phyloP scores from a whole-genome alignment of 495 filamentous ascomycete species.

The Parathielavia appendiculata region DNA sequence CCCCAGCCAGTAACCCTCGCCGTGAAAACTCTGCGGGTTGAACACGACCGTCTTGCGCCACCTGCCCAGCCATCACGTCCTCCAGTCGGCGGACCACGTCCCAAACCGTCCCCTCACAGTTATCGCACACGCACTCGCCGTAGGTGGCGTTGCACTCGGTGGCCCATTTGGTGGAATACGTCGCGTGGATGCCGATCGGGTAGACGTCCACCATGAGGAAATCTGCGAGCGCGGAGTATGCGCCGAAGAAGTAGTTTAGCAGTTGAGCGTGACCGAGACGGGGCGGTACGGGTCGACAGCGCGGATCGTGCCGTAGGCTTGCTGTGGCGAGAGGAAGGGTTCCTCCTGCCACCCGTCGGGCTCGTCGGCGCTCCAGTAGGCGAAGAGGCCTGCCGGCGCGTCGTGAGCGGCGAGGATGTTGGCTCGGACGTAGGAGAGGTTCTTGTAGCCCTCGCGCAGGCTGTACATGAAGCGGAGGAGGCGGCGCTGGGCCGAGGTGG shows the following conservation, averaged over 20 bases:
- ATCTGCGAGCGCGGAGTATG: constrained; percentile 57
- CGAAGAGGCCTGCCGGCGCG: constrained; percentile 52
- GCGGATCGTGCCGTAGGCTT: constrained; percentile 44
- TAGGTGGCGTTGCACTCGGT: constrained; percentile 60
- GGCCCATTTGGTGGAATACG: constrained; percentile 46
- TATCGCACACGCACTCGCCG: constrained; percentile 69
- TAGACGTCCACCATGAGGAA: constrained; percentile 65
- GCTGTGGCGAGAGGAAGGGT: constrained; percentile 45
- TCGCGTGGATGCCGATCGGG: constrained; percentile 56
- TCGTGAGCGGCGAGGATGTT: constrained; percentile 50
- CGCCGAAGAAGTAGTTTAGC: constrained; percentile 62
- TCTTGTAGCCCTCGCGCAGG: constrained; percentile 57
- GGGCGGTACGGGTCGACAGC: constrained; percentile 64
- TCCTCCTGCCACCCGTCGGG: constrained; percentile 62
- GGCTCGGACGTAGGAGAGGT: constrained; percentile 46
- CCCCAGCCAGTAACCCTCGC: constrained; percentile 56
- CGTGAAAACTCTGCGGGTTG: constrained; percentile 60
- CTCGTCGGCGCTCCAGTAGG: constrained; percentile 66
- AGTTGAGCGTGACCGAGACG: constrained; percentile 61
- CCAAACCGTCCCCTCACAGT: constrained; percentile 51
- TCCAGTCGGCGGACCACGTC: constrained; percentile 56
- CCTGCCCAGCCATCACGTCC: constrained; percentile 39
- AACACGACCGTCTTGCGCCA: constrained; percentile 54
- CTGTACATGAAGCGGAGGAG: constrained; percentile 63
- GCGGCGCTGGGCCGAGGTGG: constrained; percentile 37